phyloP scores from a whole-genome alignment of 2,329 filamentous ascomycete genomes.

The Colletotrichum euphorbiae region DNA sequence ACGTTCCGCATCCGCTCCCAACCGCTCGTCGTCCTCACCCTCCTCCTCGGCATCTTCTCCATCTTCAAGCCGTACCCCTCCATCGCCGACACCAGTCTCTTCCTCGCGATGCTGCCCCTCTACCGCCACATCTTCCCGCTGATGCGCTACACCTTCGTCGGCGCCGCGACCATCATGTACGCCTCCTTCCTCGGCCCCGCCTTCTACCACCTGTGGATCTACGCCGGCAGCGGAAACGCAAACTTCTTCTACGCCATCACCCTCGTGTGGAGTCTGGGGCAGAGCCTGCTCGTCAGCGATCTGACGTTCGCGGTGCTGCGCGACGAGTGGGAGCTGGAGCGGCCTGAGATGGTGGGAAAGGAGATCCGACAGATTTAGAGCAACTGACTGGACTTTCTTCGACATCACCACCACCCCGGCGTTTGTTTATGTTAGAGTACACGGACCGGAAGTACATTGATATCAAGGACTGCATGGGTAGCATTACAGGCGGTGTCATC shows the following conservation, averaged over 20 bases:
- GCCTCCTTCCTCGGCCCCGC: conserved; percentile 89
- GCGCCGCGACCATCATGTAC: conserved; percentile 85
- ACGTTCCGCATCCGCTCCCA: conserved; percentile 86
- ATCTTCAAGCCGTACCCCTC: conserved; percentile 98
- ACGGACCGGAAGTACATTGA: conserved; percentile 19
- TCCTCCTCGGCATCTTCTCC: conserved; percentile 89
- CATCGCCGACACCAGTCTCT: conserved; percentile 89
- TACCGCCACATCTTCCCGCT: conserved; percentile 94
- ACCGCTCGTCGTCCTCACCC: conserved; percentile 85
- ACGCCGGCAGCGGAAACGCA: conserved; percentile 95
- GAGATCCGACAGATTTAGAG: conserved; percentile 84
- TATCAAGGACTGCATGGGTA: neutral
- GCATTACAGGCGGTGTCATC: conserved; percentile 1
- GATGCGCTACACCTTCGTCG: conserved; percentile 92
- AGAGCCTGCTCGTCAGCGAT: conserved; percentile 89
- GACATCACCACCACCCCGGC: neutral
- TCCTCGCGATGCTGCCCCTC: conserved; percentile 83
- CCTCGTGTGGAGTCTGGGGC: conserved; percentile 93
- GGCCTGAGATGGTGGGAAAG: conserved; percentile 90
- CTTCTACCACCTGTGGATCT: conserved; percentile 98
- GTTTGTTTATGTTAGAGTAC: neutral
- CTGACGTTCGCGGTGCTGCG: conserved; percentile 87
- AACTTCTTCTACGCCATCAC: conserved; percentile 99
- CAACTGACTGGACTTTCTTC: conserved; percentile 36
- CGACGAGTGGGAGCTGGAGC: conserved; percentile 93